phyloP scores from a whole-genome alignment of 441 rosid genomes.

The Melastoma candidum region DNA sequence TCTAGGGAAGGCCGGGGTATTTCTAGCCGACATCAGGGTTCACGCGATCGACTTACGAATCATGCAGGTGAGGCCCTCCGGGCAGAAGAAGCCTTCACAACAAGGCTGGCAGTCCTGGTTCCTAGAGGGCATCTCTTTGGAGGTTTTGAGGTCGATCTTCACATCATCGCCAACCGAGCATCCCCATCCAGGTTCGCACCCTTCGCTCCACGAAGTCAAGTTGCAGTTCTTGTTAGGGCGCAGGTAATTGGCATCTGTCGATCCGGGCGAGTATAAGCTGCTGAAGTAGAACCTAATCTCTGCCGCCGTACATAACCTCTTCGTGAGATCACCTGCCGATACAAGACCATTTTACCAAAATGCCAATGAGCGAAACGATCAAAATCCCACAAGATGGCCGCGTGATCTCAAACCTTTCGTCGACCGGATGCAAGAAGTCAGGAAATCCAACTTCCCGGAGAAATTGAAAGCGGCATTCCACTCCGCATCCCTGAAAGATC shows the following conservation, averaged over 20 bases:
- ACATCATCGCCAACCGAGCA: conserved; percentile 29
- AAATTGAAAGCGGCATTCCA: conserved; percentile 52
- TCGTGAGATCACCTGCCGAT: conserved; percentile 38
- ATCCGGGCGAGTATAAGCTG: conserved; percentile 30
- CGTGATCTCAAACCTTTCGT: conserved; percentile 33
- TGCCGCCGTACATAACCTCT: conserved; percentile 45
- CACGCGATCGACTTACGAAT: conserved; percentile 26
- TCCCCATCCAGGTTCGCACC: conserved; percentile 73
- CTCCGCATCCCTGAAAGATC: conserved; percentile 33
- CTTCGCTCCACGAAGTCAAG: conserved; percentile 41
- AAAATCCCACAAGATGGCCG: not conserved
- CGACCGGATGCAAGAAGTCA: conserved; percentile 40
- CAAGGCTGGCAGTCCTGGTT: conserved; percentile 46
- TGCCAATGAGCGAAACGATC: not conserved
- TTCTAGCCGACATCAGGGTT: conserved; percentile 9
- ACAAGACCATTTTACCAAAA: not conserved
- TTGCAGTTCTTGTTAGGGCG: conserved; percentile 49
- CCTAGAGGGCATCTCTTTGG: conserved; percentile 34
- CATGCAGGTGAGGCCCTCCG: conserved; percentile 66
- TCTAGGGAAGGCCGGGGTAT: too few relatives aligned
- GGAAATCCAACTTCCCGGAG: conserved; percentile 31
- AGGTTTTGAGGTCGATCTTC: conserved; percentile 28
- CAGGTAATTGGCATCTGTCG: conserved; percentile 22
- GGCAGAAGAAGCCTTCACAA: conserved; percentile 73
- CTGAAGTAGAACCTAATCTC: conserved; percentile 48